Evolutionary conservation across 78 protist species (phyloP), one percentile per base, ranked within the genome.

Genomic region (Andalucia godoyi): DNA sequence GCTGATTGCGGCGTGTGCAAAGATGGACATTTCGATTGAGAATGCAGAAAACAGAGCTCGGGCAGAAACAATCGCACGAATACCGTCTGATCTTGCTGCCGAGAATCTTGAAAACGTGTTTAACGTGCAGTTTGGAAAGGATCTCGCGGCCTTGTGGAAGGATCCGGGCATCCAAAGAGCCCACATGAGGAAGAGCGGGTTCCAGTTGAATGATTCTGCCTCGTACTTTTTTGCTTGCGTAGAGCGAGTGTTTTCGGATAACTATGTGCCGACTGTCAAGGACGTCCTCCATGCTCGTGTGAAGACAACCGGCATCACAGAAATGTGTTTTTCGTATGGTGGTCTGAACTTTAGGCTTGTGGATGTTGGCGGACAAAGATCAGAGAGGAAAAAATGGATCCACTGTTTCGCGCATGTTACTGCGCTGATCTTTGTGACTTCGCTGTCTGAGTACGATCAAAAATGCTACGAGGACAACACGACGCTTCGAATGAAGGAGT

Each of bases 351-450:
- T 77, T 57, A 41, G 55, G 21, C n/a, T 67, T 57, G 27, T 23
- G 23, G 3, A 72, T 46, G n/a, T 57, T 21, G 70, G 72, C 21
- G 66, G 60, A 25, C 60, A 55, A 55, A 55, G 60, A 55, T 25
- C 21, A 25, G 60, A 55, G 21, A 55, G 60, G 21, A 55, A 55
- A 21, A 55, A 55, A 21, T 55, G 60, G 60, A 62, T 53, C 18
- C 68, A 62, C 43, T 54, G 92, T 64, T 93, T 93, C 77, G 84
- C 80, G 52, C 73, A 77, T 47, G 97, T 93, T n/a, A 87, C 93
- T 2, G 91, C 93, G n/a, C 83, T 93, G 45, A 75, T 89, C 34
- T 93, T 89, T 64, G 75, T 80, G 46, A 80, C 85, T 23, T 90
- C 94, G 0, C 59, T 88, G 36, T 42, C 70, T 52, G 97, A 78